These are phyloP conservation scores for Suhomyces bokatorum DNA, from an alignment of 1,139 yeast species.

Conservation along the genomic window DNA sequence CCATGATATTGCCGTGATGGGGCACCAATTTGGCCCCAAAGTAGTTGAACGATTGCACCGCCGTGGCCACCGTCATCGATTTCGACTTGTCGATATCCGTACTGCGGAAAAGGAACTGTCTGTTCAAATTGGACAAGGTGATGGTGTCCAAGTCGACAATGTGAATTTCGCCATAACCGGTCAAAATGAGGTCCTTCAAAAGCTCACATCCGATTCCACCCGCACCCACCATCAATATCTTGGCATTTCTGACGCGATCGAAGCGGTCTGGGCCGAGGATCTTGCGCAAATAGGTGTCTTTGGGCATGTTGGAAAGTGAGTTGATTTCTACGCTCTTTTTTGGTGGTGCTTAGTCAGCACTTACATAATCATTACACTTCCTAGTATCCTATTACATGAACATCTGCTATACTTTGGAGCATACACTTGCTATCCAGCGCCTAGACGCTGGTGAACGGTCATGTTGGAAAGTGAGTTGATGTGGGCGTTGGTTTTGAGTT, in stretches of 20 bases:
- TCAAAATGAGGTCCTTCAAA: constrained; percentile 76
- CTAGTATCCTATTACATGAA: too few species aligned
- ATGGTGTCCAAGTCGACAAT: constrained; percentile 93
- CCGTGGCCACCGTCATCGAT: constrained; percentile 76
- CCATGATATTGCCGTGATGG: constrained; percentile 88
- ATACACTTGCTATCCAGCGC: too few species aligned
- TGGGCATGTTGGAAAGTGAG: constrained; percentile 25
- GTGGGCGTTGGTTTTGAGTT: not conserved
- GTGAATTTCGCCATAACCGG: constrained; percentile 88
- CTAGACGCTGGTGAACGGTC: constrained; percentile 59
- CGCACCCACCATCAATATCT: constrained; percentile 89
- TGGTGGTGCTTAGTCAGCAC: not conserved
- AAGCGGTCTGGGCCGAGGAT: constrained; percentile 45
- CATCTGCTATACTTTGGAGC: too few species aligned
- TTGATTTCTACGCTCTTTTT: not conserved
- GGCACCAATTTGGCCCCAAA: constrained; percentile 67
- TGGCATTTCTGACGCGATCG: constrained; percentile 39
- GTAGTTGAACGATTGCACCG: constrained; percentile 78
- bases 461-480: constrained; percentile 14
- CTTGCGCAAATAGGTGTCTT: constrained; percentile 44
- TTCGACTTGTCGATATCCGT: constrained; percentile 87
- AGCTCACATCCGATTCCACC: constrained; percentile 99
- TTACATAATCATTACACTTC: not conserved
- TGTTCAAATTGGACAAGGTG: constrained; percentile 84
- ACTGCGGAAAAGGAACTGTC: constrained; percentile 87